These are phyloP conservation scores for Penicillium dipodomyicola DNA, from an alignment of 495 filamentous ascomycete genomes.

Conservation along the genomic window DNA sequence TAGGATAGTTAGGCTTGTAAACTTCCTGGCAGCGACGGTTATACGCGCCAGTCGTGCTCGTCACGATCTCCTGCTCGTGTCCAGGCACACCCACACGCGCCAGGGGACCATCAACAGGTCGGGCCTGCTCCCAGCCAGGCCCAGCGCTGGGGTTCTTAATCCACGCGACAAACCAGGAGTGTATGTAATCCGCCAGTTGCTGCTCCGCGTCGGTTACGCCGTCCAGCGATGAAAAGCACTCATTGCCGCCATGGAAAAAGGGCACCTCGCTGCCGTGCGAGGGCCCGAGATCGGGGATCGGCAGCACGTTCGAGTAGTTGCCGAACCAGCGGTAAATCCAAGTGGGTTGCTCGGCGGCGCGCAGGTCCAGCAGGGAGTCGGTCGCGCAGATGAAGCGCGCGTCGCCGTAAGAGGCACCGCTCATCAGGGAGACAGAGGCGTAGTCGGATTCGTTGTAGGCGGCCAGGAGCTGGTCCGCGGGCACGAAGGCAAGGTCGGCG, in stretches of 20 bases:
- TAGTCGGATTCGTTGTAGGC: constrained; percentile 24
- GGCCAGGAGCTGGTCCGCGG: constrained; percentile 17
- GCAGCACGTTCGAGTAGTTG: constrained; percentile 24
- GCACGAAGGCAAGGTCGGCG: constrained; percentile 25
- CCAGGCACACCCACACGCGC: constrained; percentile 24
- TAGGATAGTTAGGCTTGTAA: constrained; percentile 22
- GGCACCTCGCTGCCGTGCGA: constrained; percentile 31
- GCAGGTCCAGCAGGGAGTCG: constrained; percentile 24
- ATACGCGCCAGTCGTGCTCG: constrained; percentile 21
- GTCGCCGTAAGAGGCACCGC: constrained; percentile 29
- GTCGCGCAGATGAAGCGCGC: constrained; percentile 29
- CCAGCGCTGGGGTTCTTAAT: constrained; percentile 26
- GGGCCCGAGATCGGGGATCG: constrained; percentile 18
- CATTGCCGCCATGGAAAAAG: constrained; percentile 31
- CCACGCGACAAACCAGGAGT: constrained; percentile 28
- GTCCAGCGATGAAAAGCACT: constrained; percentile 22
- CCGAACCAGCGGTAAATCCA: constrained; percentile 34
- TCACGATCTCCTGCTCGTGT: constrained; percentile 21
- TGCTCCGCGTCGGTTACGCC: constrained; percentile 24
- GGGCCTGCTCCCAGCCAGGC: constrained; percentile 23
- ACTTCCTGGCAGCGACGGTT: constrained; percentile 26
- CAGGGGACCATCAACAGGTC: constrained; percentile 23
- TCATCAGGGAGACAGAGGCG: constrained; percentile 26
- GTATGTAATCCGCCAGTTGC: constrained; percentile 27
- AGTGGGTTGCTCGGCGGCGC: constrained; percentile 21